Evolutionary conservation across 176 grass and related monocot genomes (phyloP).

Genomic region (Hordeum marinum): DNA sequence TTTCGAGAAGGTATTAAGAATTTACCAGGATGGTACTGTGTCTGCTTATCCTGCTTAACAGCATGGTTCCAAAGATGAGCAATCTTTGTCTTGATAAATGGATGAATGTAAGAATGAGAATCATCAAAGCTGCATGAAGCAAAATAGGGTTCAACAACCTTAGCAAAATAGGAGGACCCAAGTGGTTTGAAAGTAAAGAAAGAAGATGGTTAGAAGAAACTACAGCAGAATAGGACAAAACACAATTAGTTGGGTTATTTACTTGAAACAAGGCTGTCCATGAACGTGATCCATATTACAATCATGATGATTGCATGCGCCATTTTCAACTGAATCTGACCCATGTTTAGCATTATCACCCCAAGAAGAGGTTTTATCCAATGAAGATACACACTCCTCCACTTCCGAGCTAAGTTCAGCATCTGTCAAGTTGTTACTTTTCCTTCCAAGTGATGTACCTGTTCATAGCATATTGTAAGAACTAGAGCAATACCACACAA

Average conservation of each 20-base stretch:
- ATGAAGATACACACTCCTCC: slow-evolving; percentile 27
- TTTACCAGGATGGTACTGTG: slow-evolving; percentile 50
- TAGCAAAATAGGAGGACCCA: not conserved
- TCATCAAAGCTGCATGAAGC: slow-evolving; percentile 52
- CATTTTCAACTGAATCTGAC: slow-evolving; percentile 44
- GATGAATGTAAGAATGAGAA: slow-evolving; percentile 69
- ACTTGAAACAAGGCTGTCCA: slow-evolving; percentile 43
- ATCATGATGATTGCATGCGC: not conserved
- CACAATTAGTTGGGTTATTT: slow-evolving; percentile 24
- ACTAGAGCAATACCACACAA: not conserved
- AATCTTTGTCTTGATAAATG: slow-evolving; percentile 79
- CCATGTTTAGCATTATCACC: slow-evolving; percentile 26
- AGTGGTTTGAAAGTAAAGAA: not conserved
- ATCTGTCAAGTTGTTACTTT: slow-evolving; percentile 11
- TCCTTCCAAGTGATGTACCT: slow-evolving; percentile 37
- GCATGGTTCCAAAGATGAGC: slow-evolving; percentile 34
- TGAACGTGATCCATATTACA: slow-evolving; percentile 6
- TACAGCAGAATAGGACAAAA: slow-evolving; percentile 8
- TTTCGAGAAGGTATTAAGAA: slow-evolving; percentile 16
- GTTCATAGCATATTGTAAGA: slow-evolving; percentile 44
- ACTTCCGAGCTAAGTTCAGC: slow-evolving; percentile 13
- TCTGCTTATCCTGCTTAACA: slow-evolving; percentile 39
- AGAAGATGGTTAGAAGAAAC: not conserved
- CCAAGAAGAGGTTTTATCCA: slow-evolving; percentile 26
- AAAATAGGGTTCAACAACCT: slow-evolving; percentile 11